Base-by-base conservation (phyloP, 2,329 filamentous ascomycete genomes). In the Fusarium protoensiforme region DNA sequence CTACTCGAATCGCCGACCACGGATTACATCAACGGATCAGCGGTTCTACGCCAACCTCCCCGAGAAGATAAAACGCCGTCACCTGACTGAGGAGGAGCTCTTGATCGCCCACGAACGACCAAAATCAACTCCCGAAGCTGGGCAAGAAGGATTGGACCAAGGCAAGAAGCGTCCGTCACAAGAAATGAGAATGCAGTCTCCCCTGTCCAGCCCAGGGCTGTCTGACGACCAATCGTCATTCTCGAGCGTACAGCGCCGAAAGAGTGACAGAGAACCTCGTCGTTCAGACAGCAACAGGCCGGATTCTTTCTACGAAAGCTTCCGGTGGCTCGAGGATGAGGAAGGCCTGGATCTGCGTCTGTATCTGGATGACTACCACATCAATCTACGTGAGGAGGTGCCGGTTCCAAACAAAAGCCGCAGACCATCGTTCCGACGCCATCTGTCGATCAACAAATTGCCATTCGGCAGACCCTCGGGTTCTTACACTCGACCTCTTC, bases 301-400 rank as follows among this genome's bases (percentile, higher is more conserved):
- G 38, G 86, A 89, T 59, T 88, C 88, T 2, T 84, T 93, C 65
- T 89, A 90, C 58, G 90, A 94, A 69, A 92, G 87, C 78, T 92
- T 94, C 74, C 87, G 91, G 57, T 94, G 92, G 92, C 84, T 94
- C 29, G 92, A 95, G 33, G 91, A 94, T 65, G 91, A 93, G 61
- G 88, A 92, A 20, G 89, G 93, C 61, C 84, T 95, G 35, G 92
- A 95, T 75, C 81, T 92, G 27, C 86, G 88, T 51, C 85, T 95
- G 39, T 87, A 87, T 39, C 82, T 94, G 35, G 91, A 94, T 78
- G 91, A 94, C 78, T 93, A 94, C 77, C 91, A 93, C 77, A 85
- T 88, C 53, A 91, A 91, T 75, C 83, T 91, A 36, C 86, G 89
- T 39, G 86, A 88, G 35, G 83, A 87, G 24, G 79, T 86, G 7